Evolutionary conservation across 2,329 filamentous ascomycete species (phyloP).

Genomic region (Trichothecium sympodiale): DNA sequence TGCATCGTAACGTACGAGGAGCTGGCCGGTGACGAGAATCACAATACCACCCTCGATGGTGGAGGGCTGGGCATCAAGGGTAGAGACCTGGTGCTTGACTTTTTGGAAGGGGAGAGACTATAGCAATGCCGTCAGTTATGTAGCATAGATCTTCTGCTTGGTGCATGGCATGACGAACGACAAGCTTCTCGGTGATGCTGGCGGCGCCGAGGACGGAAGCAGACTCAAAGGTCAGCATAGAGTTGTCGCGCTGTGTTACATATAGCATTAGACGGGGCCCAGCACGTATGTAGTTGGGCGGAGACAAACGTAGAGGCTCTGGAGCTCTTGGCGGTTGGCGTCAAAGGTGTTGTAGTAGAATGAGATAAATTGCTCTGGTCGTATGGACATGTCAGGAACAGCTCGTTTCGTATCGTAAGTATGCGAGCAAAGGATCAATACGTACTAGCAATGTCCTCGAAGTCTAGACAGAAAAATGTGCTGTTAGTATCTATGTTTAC

Average conservation of each 20-base stretch:
- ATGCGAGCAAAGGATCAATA: conserved; percentile 6
- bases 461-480: conserved; percentile 19
- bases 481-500: conserved; percentile 9
- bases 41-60: conserved; percentile 56
- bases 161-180: conserved; percentile 40
- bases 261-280: not conserved
- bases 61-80: conserved; percentile 75
- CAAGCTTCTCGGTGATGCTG: conserved; percentile 69
- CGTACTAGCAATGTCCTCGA: conserved; percentile 36
- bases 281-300: conserved; percentile 1
- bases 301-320: conserved; percentile 68
- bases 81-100: conserved; percentile 67
- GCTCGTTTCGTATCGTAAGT: conserved; percentile 2
- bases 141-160: not conserved
- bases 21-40: conserved; percentile 78
- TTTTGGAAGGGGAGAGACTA: conserved; percentile 71
- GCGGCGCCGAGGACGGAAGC: conserved; percentile 50
- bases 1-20: conserved; percentile 50
- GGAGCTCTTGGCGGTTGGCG: conserved; percentile 51
- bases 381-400: conserved; percentile 3
- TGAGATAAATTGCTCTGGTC: conserved; percentile 69
- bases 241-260: conserved; percentile 56
- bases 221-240: conserved; percentile 91
- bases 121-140: conserved; percentile 6
- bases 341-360: conserved; percentile 93